Evolutionary conservation across 2,329 filamentous ascomycete species (phyloP).

Genomic region (Ophiostoma australiae): DNA sequence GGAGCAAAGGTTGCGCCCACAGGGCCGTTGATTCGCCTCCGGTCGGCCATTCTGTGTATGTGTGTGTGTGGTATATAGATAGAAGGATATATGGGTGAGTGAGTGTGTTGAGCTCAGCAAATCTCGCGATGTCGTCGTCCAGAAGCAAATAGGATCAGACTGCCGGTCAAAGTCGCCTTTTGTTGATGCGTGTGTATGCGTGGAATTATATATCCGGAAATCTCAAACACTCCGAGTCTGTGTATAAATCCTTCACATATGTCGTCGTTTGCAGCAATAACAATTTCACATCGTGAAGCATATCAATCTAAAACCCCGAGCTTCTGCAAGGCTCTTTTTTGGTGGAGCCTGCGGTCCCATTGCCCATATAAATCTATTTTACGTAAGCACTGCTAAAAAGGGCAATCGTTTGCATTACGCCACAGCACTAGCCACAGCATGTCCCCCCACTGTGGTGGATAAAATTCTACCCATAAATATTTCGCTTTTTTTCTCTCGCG

Average conservation of each 20-base stretch:
- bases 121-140: not conserved
- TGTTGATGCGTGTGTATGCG: not conserved
- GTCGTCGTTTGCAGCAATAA: not conserved
- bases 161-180: not conserved
- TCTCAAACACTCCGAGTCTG: not conserved
- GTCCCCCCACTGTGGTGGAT: slow-evolving; percentile 18
- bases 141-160: not conserved
- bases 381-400: not conserved
- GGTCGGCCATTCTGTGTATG: slow-evolving; percentile 61
- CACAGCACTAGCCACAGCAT: slow-evolving; percentile 16
- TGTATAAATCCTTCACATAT: not conserved
- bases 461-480: slow-evolving; percentile 22
- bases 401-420: slow-evolving; percentile 9
- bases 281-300: not conserved
- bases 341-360: not conserved
- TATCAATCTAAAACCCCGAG: not conserved
- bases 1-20: slow-evolving; percentile 70
- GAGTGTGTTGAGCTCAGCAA: too few species aligned
- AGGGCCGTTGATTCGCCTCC: slow-evolving; percentile 86
- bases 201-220: not conserved
- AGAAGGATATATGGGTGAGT: not conserved
- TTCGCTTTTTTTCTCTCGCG: slow-evolving; percentile 16
- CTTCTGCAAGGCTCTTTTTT: slow-evolving; percentile 17
- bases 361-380: not conserved
- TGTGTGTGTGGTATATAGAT: not conserved